These are phyloP conservation scores for Phaeosphaeriaceae sp. DNA, from an alignment of 2,329 filamentous ascomycete genomes.

Conservation along the genomic window DNA sequence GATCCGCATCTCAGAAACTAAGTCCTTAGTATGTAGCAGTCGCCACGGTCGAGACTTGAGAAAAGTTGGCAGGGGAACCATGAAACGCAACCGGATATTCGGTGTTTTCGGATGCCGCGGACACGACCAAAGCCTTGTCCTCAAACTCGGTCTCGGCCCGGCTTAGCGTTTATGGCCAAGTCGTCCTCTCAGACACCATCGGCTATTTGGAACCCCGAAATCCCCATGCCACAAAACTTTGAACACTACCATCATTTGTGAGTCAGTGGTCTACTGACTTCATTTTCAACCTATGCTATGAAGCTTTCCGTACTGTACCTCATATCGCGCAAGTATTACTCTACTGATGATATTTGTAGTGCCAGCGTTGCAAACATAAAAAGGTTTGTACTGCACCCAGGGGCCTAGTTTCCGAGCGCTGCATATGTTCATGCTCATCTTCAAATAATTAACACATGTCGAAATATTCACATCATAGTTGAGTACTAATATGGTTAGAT, in stretches of 20 bases:
- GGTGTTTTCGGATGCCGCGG: neutral
- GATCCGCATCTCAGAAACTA: too few relatives aligned
- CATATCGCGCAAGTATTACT: too few relatives aligned
- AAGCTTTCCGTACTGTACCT: constrained; percentile 16
- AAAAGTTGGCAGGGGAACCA: neutral
- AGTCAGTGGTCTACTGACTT: too few relatives aligned
- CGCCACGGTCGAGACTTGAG: too few relatives aligned
- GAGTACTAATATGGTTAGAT: constrained; percentile 18
- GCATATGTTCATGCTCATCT: neutral
- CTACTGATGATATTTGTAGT: constrained; percentile 7
- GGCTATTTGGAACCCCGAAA: neutral
- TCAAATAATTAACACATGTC: neutral
- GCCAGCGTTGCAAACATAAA: constrained; percentile 18
- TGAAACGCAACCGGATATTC: neutral
- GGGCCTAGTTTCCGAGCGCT: too few relatives aligned
- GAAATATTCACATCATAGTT: too few relatives aligned
- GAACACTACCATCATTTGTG: too few relatives aligned
- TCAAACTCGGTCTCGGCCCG: neutral
- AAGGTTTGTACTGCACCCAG: constrained; percentile 14
- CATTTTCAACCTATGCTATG: constrained; percentile 2
- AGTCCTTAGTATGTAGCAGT: too few relatives aligned
- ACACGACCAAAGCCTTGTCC: neutral
- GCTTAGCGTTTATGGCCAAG: neutral
- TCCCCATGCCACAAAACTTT: too few relatives aligned
- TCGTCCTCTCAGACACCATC: too few relatives aligned